phyloP scores from a whole-genome alignment of 1,284 basidiomycete genomes.

The Malassezia nana region DNA sequence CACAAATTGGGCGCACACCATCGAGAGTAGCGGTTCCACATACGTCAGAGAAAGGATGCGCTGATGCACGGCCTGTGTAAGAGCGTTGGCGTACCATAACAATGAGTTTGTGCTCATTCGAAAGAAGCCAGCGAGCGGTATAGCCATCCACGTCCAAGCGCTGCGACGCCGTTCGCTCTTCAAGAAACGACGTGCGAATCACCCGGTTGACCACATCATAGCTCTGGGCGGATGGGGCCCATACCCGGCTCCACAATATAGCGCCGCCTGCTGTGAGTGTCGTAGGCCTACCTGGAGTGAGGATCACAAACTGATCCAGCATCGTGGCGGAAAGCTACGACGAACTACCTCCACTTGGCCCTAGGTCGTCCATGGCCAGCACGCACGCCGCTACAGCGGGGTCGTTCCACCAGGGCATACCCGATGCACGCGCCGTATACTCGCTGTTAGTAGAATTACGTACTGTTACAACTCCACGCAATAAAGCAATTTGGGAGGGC shows the following conservation, averaged over 20 bases:
- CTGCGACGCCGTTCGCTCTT: conserved; percentile 34
- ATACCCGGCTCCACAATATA: conserved; percentile 41
- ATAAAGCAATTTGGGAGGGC: neutral
- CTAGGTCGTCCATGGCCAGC: conserved; percentile 5
- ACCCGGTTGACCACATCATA: conserved; percentile 35
- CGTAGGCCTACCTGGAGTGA: conserved; percentile 8
- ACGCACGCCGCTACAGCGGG: conserved; percentile 3
- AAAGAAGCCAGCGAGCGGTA: conserved; percentile 39
- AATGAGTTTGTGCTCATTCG: conserved; percentile 41
- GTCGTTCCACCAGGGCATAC: conserved; percentile 13
- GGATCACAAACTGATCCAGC: conserved; percentile 14
- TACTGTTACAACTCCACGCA: conserved; percentile 10
- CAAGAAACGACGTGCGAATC: conserved; percentile 39
- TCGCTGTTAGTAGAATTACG: neutral
- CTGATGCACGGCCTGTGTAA: conserved; percentile 68
- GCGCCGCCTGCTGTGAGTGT: conserved; percentile 24
- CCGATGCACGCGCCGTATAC: neutral
- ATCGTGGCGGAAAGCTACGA: conserved; percentile 2
- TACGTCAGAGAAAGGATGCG: conserved; percentile 90
- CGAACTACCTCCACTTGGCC: neutral
- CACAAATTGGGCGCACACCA: conserved; percentile 31
- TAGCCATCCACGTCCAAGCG: conserved; percentile 40
- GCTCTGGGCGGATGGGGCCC: conserved; percentile 24
- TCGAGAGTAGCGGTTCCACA: conserved; percentile 64
- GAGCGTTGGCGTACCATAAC: conserved; percentile 26